A percentile compares a stretch with the other conserved stretches of the same genome.
phyloP scores from a whole-genome alignment of 257 asterid species.

The Przewalskia tangutica region DNA sequence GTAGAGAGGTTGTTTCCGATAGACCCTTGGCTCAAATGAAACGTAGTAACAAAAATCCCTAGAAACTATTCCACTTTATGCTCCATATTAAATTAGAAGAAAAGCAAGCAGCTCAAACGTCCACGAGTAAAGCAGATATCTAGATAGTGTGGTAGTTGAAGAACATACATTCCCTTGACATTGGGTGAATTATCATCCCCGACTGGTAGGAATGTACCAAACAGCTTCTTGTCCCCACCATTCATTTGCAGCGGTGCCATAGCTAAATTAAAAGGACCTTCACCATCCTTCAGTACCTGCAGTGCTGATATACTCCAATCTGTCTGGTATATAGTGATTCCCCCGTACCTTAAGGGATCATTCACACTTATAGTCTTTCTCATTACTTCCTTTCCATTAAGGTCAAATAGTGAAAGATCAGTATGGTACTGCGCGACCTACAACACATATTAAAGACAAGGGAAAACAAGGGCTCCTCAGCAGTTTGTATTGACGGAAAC shows the following conservation, averaged over 20 bases:
- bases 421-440: slow-evolving; percentile 83
- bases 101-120: neutral
- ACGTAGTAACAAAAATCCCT: neutral
- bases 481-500: neutral
- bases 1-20: too few species aligned
- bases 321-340: slow-evolving; percentile 54
- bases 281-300: slow-evolving; percentile 66
- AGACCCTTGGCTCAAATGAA: too few species aligned
- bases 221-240: slow-evolving; percentile 78
- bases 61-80: neutral
- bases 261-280: slow-evolving; percentile 93
- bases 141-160: neutral
- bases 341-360: slow-evolving; percentile 77
- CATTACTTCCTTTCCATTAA: slow-evolving; percentile 75
- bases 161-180: slow-evolving; percentile 62
- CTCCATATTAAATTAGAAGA: neutral
- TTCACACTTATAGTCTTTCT: slow-evolving; percentile 82
- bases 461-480: slow-evolving; percentile 4
- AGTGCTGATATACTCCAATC: slow-evolving; percentile 37
- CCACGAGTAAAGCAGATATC: neutral
- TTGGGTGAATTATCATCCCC: slow-evolving; percentile 44
- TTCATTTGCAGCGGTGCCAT: slow-evolving; percentile 74
- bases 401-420: slow-evolving; percentile 74
- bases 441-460: slow-evolving; percentile 9
- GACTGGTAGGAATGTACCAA: slow-evolving; percentile 71